Percentiles rank a stretch among this genome's conserved stretches.
These are phyloP conservation scores for Irpex sp. DNA, from an alignment of 1,284 basidiomycete species.

Conservation along the genomic window DNA sequence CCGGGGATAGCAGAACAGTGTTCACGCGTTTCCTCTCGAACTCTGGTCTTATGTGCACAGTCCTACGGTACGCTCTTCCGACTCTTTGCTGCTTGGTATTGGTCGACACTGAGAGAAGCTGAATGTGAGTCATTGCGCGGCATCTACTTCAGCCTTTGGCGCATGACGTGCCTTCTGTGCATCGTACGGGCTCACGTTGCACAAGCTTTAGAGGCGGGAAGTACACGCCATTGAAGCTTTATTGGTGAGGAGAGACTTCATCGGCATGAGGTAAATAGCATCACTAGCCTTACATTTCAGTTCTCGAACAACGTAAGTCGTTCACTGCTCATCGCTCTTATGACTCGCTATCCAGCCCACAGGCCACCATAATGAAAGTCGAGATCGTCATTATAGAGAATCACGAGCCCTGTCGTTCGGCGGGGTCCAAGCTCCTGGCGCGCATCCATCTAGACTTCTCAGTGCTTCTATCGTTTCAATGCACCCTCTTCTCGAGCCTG, in stretches of 20 bases:
- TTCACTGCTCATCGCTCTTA: neutral
- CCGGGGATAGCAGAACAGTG: too few relatives aligned
- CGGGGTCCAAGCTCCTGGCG: neutral
- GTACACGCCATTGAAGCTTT: too few relatives aligned
- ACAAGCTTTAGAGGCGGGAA: too few relatives aligned
- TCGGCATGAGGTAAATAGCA: neutral
- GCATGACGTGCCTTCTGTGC: too few relatives aligned
- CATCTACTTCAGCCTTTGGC: too few relatives aligned
- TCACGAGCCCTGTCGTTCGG: neutral
- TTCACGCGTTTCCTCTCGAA: too few relatives aligned
- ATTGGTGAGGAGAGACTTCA: neutral
- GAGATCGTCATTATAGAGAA: neutral
- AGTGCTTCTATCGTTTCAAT: neutral
- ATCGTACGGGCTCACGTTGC: neutral
- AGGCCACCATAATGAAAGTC: neutral
- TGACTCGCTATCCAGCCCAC: neutral
- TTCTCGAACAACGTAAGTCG: neutral
- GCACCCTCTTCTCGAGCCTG: neutral
- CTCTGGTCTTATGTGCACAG: too few relatives aligned
- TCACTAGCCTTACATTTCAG: neutral
- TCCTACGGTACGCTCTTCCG: neutral
- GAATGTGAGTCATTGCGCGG: neutral
- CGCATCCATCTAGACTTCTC: neutral
- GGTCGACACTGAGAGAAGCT: neutral
- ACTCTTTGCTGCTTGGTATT: neutral